A percentile compares a stretch with the other conserved stretches of the same genome.
phyloP scores from a whole-genome alignment of 140 eudicot species.

The Stevia rebaudiana region DNA sequence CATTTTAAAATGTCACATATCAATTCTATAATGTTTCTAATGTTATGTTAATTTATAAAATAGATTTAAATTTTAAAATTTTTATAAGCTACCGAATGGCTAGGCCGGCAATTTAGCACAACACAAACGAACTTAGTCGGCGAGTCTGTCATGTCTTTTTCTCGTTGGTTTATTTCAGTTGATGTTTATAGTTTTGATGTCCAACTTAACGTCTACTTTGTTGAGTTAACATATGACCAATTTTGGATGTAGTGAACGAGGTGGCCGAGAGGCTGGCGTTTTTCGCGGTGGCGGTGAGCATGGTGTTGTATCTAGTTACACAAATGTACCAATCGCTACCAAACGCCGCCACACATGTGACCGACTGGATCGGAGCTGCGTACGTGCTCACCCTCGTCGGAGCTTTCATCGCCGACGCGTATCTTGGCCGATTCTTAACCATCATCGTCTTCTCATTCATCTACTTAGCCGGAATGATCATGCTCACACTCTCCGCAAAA shows the following conservation, averaged over 20 bases:
- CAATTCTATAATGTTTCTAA: too few species aligned
- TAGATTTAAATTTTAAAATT: too few species aligned
- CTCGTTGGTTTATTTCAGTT: too few species aligned
- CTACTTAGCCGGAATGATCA: constrained; percentile 61
- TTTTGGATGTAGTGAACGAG: constrained; percentile 46
- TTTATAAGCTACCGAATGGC: too few species aligned
- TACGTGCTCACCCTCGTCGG: constrained; percentile 64
- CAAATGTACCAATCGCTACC: constrained; percentile 76
- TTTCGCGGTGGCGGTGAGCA: constrained; percentile 63
- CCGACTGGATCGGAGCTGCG: constrained; percentile 87
- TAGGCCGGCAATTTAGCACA: too few species aligned
- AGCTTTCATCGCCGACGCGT: constrained; percentile 82
- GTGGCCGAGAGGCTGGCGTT: constrained; percentile 78
- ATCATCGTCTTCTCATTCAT: constrained; percentile 65
- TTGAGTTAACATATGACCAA: too few species aligned
- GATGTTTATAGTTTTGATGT: too few species aligned
- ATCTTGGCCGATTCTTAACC: constrained; percentile 64
- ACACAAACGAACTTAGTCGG: too few species aligned
- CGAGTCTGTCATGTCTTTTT: too few species aligned
- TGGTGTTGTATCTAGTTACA: constrained; percentile 51
- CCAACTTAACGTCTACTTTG: too few species aligned
- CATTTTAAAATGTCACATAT: too few species aligned
- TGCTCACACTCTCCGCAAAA: constrained; percentile 67
- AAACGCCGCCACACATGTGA: constrained; percentile 71
- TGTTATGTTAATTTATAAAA: too few species aligned